Base-by-base conservation (phyloP, 2,329 filamentous ascomycete species). In the Penicillium vulpinum region DNA sequence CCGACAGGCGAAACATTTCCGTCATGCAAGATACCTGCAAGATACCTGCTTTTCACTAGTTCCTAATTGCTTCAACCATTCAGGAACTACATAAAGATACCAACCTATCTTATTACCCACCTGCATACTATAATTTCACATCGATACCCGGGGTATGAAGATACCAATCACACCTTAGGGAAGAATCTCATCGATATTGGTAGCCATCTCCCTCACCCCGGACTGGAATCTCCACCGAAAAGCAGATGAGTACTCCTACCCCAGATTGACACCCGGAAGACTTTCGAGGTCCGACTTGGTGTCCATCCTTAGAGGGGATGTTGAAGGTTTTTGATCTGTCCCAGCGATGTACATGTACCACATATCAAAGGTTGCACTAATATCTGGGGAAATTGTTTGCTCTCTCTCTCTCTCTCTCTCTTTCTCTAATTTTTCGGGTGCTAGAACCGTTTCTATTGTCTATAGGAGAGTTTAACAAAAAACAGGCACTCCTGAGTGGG, bases 1-100 rank as follows among this genome's bases (percentile, higher is more conserved):
- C 51, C 55, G 44, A 48, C 51, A 49, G 51, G 51, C 38, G 21
- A 47, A 54, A 48, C 31, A 57, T 38, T 26, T 50, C 29, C n/a
- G 50, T 49, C 44, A 44, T 48, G 51, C 43, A 36, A 44, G 36
- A 48, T 39, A 52, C 47, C 29, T 49, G 35, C 41, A 45, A 39
- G 31, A 52, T 56, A 36, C 38, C 43, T 57, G 31, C 15, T 31
- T 49, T 26, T 13, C 24, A 31, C 18, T 44, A 16, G 31, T 52
- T 16, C 31, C 26, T 46, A n/a, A 16, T 21, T 48, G 35, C 31
- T 29, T 36, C 7, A 4, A 33, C 47, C 40, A 35, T 35, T 56
- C n/a, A 24, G 21, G 22, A 46, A 13, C 33, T n/a, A 24, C 16
- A 18, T 26, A 10, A 13, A 22, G 26, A 46, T 40, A 7, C 9